Evolutionary conservation across 441 rosid species (phyloP), one percentile per base, ranked within the genome.

Genomic region (Adansonia madagascariensis): DNA sequence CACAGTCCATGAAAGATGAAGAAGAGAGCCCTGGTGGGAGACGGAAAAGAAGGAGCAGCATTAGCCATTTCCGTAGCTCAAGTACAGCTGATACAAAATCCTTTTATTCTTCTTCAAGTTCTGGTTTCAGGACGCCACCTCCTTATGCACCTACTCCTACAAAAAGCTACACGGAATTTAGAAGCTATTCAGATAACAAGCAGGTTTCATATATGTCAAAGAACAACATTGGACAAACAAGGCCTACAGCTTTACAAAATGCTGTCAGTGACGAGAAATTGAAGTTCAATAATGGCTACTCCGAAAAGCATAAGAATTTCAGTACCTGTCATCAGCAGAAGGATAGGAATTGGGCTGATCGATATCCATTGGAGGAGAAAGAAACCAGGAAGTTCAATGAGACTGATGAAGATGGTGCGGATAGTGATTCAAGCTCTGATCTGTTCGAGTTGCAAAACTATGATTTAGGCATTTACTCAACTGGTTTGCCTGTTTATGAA

Each of bases 361-460:
- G 72, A 39, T 24, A 66, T 81, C 77, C 76, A 59, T 69, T 80
- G 15, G 84, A 84, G 55, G 79, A 77, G 43, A 81, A 80, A 35
- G 88, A 78, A 75, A 43, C 53, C 73, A 70, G 62, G 66, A 85
- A 78, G 70, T 80, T 78, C 56, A 68, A 35, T 9, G 89, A 85
- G 61, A 74, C 71, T 6, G 94, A 92, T 71, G 93, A 60, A 1
- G 65, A 87, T 56, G 97, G 92, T 41, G 88, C 86, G 59, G 97
- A 91, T 55, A 95, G 97, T 81, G 99, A 95, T 88, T 91, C 98
- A 52, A 95, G 99, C 82, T 95, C 99, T 72, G 99, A 95, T 87
- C 89, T 95, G 79, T 95, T 95, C 68, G 99, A 95, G 85, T 76
- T 95, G 82, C 91, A 89, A 49, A 95, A 88, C 82, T 95, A 90